A percentile compares a stretch with the other conserved stretches of the same genome.
These are phyloP conservation scores for Pyricularia pennisetigena DNA, from an alignment of 2,329 filamentous ascomycete species.

Conservation along the genomic window DNA sequence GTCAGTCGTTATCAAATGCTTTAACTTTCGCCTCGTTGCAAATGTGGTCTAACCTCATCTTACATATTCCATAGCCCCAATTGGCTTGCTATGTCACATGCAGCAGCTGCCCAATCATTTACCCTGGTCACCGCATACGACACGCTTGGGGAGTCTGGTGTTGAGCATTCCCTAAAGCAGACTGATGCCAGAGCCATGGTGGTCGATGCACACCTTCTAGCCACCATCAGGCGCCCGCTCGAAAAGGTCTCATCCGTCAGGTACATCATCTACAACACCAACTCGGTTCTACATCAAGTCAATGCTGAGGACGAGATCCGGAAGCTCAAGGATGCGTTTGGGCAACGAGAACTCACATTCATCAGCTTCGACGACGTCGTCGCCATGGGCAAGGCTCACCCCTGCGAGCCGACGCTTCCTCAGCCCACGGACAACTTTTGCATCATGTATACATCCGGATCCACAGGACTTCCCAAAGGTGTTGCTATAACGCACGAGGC, in stretches of 20 bases:
- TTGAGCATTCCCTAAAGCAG: conserved; percentile 78
- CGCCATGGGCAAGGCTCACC: conserved; percentile 54
- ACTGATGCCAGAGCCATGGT: conserved; percentile 77
- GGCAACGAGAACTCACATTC: conserved; percentile 33
- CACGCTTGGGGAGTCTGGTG: conserved; percentile 74
- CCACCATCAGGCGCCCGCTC: conserved; percentile 46
- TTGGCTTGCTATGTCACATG: conserved; percentile 78
- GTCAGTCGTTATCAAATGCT: conserved; percentile 29
- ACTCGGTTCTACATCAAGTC: background rate
- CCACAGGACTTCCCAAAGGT: conserved; percentile 82
- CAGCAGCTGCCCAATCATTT: conserved; percentile 72
- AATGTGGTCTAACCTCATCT: background rate
- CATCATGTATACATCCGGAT: conserved; percentile 80
- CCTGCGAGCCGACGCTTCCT: conserved; percentile 61
- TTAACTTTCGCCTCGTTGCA: background rate
- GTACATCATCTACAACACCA: conserved; percentile 49
- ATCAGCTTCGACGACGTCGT: conserved; percentile 45
- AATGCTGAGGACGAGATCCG: conserved; percentile 36
- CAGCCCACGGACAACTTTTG: conserved; percentile 72
- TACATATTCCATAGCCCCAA: conserved; percentile 43
- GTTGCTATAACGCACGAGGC: conserved; percentile 73
- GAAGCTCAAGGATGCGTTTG: conserved; percentile 43
- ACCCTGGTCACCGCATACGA: conserved; percentile 93
- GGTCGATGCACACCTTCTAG: conserved; percentile 69
- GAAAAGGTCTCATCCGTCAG: conserved; percentile 46